Conservation (phyloP, 768 basidiomycete genomes). For the Pisolithus microcarpus region DNA sequence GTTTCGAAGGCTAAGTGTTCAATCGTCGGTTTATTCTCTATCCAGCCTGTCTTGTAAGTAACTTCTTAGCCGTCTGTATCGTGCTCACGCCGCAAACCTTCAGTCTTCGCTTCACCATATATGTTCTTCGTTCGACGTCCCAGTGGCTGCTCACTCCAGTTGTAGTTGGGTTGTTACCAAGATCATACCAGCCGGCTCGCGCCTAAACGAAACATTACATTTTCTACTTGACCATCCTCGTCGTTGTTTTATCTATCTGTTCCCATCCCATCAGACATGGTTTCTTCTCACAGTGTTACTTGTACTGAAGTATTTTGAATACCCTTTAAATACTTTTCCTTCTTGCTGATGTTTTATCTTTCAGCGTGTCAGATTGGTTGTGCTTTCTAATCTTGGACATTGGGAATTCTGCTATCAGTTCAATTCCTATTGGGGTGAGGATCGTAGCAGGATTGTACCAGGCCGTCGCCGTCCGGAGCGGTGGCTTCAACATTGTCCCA, state of each 20-base stretch:
- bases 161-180: conserved; percentile 70
- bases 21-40: background rate
- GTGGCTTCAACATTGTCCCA: conserved; percentile 78
- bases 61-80: background rate
- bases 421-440: conserved; percentile 63
- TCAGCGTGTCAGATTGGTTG: conserved; percentile 64
- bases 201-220: conserved; percentile 68
- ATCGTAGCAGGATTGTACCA: conserved; percentile 75
- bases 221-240: conserved; percentile 95
- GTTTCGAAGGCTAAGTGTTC: background rate
- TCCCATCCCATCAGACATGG: conserved; percentile 93
- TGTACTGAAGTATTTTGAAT: conserved; percentile 54
- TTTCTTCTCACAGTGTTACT: conserved; percentile 69
- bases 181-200: conserved; percentile 49
- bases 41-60: conserved; percentile 80
- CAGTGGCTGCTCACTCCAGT: conserved; percentile 2
- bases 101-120: conserved; percentile 83
- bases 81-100: background rate
- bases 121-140: conserved; percentile 19
- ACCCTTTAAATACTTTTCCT: background rate
- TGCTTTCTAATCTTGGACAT: conserved; percentile 92
- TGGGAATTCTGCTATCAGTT: conserved; percentile 59
- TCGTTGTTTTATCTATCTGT: conserved; percentile 84
- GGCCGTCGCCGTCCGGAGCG: conserved; percentile 72
- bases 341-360: background rate